Base-by-base conservation (phyloP, 306 rosid genomes). In the Delonix regia region DNA sequence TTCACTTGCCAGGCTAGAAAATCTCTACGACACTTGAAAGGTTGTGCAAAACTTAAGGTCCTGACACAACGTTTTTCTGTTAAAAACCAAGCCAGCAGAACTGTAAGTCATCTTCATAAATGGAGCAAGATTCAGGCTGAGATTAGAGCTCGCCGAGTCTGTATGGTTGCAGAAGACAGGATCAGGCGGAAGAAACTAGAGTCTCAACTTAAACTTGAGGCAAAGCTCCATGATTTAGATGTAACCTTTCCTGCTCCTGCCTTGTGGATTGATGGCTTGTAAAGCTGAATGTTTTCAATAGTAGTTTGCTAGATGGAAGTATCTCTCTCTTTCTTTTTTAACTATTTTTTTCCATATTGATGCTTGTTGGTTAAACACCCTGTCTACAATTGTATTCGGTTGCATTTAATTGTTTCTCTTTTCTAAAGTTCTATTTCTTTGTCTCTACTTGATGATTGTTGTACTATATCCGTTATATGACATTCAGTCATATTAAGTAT, bases 131-230 rank as follows among this genome's bases (percentile, higher is more conserved):
- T 95, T 80, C 98, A 95, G 57, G 62, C 87, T 51, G 88, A 91
- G 80, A 80, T 95, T 72, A 85, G 88, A 88, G 88, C 82, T 78
- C 97, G 99, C 25, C 85, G 99, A 76, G 78, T 93, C 70, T 91
- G 80, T 82, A 95, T 95, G 99, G 99, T 95, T 71, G 86, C 97
- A 7, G 99, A 95, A 80, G 98, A 94, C 70, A 88, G 88, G 75
- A 78, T 85, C 83, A 87, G 76, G 83, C 89, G 85, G 89, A 95
- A 91, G 85, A 95, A 87, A 84, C 85, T 91, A 47, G 96, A 91
- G 83, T 89, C 88, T 85, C 99, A 88, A 83, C 89, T 86, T 73
- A 95, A 95, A 82, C 96, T 95, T 22, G 98, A 95, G 89, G 97
- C 92, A 61, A 95, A 91, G 81, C 93, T 95, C 75, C 99, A 93